Evolutionary conservation across 495 filamentous ascomycete species (phyloP).

Genomic region (Tuber magnatum): DNA sequence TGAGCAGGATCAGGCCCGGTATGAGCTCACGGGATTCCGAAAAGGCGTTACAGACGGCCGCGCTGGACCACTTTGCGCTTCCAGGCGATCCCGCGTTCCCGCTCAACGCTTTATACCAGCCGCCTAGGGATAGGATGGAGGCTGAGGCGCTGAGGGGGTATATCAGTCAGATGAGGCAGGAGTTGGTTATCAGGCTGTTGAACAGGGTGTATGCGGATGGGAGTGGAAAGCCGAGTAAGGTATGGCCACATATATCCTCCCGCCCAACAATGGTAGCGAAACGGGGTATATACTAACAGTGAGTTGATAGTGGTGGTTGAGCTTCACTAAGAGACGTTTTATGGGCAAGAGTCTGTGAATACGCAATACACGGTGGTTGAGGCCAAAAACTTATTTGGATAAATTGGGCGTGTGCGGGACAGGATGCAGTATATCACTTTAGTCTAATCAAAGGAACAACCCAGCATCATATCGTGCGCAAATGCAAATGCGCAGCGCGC

Average conservation of each 20-base stretch:
- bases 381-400: background rate
- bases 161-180: conserved; percentile 84
- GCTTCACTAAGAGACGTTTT: conserved; percentile 97
- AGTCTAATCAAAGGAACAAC: background rate
- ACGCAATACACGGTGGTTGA: background rate
- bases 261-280: background rate
- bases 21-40: conserved; percentile 53
- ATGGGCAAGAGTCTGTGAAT: conserved; percentile 84
- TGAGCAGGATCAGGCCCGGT: conserved; percentile 70
- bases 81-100: conserved; percentile 93
- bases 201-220: conserved; percentile 81
- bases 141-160: conserved; percentile 82
- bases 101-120: conserved; percentile 63
- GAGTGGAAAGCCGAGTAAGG: conserved; percentile 73
- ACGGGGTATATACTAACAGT: conserved; percentile 13
- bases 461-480: background rate
- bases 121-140: conserved; percentile 76
- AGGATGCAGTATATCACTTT: background rate
- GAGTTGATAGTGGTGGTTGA: conserved; percentile 75
- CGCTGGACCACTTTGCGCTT: conserved; percentile 87
- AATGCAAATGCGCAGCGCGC: background rate
- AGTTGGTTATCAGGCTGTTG: conserved; percentile 72
- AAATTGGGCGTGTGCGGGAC: background rate
- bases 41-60: conserved; percentile 60
- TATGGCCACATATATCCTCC: conserved; percentile 38